Evolutionary conservation across 495 filamentous ascomycete genomes (phyloP).

Genomic region (Xylaria cubensis): DNA sequence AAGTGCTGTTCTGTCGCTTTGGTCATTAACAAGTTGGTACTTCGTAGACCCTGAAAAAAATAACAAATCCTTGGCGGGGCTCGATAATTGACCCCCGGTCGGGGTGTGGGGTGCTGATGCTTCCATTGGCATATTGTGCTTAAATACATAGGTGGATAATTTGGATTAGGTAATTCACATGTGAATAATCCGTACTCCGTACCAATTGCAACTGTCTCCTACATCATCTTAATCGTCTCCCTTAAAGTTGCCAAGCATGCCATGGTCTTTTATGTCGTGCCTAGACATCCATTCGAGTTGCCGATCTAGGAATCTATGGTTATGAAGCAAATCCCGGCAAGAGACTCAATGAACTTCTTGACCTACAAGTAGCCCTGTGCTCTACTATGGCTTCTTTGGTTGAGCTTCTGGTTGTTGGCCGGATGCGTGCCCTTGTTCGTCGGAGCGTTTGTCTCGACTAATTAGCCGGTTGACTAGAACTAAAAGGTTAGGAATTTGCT

Average conservation of each 20-base stretch:
- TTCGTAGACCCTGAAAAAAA: neutral
- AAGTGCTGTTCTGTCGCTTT: neutral
- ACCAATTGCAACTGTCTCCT: too few species aligned
- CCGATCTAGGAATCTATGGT: neutral
- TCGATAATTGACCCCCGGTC: neutral
- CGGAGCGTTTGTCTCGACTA: neutral
- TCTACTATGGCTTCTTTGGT: neutral
- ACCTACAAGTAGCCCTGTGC: neutral
- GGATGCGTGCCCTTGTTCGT: slow-evolving; percentile 17
- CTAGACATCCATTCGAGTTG: too few species aligned
- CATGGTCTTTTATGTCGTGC: too few species aligned
- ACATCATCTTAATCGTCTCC: too few species aligned
- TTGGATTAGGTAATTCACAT: neutral
- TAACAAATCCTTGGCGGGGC: neutral
- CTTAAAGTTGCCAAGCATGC: too few species aligned
- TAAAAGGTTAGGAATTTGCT: neutral
- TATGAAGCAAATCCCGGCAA: neutral
- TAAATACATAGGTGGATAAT: neutral
- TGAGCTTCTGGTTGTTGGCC: neutral
- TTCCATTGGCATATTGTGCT: neutral
- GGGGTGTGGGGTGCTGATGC: neutral
- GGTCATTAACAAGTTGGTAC: too few species aligned
- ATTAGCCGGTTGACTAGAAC: neutral
- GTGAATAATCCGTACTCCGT: neutral
- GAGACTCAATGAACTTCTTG: neutral